These are phyloP conservation scores for Hemisphaericaspora nanyangensis DNA, from an alignment of 805 yeast genomes.

Conservation along the genomic window DNA sequence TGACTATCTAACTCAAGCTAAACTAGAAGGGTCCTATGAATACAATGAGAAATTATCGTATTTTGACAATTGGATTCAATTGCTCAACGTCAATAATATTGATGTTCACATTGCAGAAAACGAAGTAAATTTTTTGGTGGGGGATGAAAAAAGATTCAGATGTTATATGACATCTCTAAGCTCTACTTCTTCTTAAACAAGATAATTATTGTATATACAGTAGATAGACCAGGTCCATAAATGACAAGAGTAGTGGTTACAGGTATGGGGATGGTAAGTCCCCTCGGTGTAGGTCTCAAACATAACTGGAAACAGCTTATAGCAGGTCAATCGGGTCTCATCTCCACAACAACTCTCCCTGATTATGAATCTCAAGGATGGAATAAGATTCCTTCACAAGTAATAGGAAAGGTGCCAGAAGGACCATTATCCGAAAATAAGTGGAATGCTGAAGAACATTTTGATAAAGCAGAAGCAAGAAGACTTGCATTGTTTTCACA, in stretches of 20 bases:
- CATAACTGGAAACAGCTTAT: constrained; percentile 54
- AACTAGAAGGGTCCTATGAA: neutral
- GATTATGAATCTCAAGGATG: constrained; percentile 43
- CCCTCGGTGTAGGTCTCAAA: constrained; percentile 70
- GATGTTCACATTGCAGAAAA: constrained; percentile 20
- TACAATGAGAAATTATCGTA: constrained; percentile 2
- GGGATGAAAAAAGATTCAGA: constrained; percentile 35
- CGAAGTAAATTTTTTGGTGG: constrained; percentile 34
- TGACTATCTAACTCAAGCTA: constrained; percentile 13
- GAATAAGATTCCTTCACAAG: constrained; percentile 60
- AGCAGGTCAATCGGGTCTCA: constrained; percentile 52
- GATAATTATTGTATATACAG: neutral
- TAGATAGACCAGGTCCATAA: constrained; percentile 17
- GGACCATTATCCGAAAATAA: constrained; percentile 41
- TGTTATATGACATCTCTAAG: constrained; percentile 16
- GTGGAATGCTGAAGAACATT: constrained; percentile 52
- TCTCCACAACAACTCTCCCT: constrained; percentile 45
- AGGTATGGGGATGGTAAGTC: constrained; percentile 84
- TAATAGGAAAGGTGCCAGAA: constrained; percentile 70
- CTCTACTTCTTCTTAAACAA: neutral
- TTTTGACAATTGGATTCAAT: constrained; percentile 27
- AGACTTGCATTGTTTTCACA: constrained; percentile 72
- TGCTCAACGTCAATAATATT: constrained; percentile 20
- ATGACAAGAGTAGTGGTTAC: constrained; percentile 76
- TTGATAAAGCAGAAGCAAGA: constrained; percentile 48